Evolutionary conservation across 2,329 filamentous ascomycete genomes (phyloP), one percentile per base, ranked within the genome.

Genomic region (Ophiocordyceps sinensis): DNA sequence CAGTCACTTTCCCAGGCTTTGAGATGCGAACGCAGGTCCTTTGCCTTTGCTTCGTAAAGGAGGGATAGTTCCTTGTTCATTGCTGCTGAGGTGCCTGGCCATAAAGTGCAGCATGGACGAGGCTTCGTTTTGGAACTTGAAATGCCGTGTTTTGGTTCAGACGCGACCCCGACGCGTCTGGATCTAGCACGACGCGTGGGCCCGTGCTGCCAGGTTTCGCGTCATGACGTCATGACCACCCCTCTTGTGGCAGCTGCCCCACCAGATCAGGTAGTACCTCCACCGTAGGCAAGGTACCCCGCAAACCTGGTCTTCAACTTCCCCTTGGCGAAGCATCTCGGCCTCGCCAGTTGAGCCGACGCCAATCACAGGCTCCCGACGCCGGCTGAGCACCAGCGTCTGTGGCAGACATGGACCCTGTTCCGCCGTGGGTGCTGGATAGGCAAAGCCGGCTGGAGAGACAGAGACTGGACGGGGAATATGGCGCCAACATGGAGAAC

Each of bases 1-100:
- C 84, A 89, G 7, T 72, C 64, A 47, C 67, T 75, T 56, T 91
- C 85, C 78, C 83, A 91, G 48, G 60, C 59, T 60, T 89, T 89
- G 38, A 89, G 63, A 46, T 84, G 77, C 31, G 66, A 62, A n/a
- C 81, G 73, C n/a, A 87, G 63, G 39, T 67, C 54, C 47, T 68
- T 65, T 12, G 68, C 70, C 51, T 69, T 64, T 10, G 51, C 54
- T 53, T 77, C 72, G 44, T 71, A 73, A 41, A 58, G 52, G 13
- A 57, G 52, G 53, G 55, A 67, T 15, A 62, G 58, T 12, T 50
- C 51, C 21, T 66, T 60, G 45, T 75, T 68, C 71, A 77, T 75
- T 9, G 23, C 47, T 48, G 40, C 30, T 19, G 15, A 19, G 19
- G 19, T 3, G 19, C 19, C 19, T n/a, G 38, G 23, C 29, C 17